Evolutionary conservation across 73 alveolate genomes (phyloP).

Genomic region (Blepharisma stoltei): DNA sequence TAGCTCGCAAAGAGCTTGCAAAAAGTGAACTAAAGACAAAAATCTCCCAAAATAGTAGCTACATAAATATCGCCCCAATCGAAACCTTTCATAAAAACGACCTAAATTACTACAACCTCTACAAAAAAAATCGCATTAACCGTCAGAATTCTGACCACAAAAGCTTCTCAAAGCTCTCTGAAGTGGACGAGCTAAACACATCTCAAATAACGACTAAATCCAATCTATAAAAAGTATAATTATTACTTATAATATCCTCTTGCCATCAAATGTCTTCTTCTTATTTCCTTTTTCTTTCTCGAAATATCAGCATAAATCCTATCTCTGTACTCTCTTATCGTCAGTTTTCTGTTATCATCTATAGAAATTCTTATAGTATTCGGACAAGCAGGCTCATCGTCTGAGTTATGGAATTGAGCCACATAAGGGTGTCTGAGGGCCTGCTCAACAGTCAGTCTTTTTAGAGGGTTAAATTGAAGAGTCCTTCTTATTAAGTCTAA

Average conservation of each 20-base stretch:
- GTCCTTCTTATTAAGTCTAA: slow-evolving; percentile 56
- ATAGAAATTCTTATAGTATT: slow-evolving; percentile 69
- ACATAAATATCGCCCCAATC: too few relatives aligned
- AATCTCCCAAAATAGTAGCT: too few relatives aligned
- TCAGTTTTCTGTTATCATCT: slow-evolving; percentile 67
- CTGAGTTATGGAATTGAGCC: slow-evolving; percentile 77
- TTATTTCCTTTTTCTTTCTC: slow-evolving; percentile 69
- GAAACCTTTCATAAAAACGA: too few relatives aligned
- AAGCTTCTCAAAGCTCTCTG: too few relatives aligned
- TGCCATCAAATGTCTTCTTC: slow-evolving; percentile 38
- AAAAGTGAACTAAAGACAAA: too few relatives aligned
- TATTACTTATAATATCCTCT: not conserved
- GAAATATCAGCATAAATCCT: slow-evolving; percentile 62
- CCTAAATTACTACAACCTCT: too few relatives aligned
- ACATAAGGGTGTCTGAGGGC: slow-evolving; percentile 83
- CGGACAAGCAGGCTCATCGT: slow-evolving; percentile 83
- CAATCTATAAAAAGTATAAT: too few relatives aligned
- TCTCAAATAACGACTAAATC: too few relatives aligned
- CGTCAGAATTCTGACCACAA: too few relatives aligned
- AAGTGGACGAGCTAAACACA: too few relatives aligned
- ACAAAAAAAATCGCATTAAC: too few relatives aligned
- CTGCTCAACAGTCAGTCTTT: slow-evolving; percentile 78
- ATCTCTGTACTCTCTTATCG: slow-evolving; percentile 61
- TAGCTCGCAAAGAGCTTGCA: too few relatives aligned
- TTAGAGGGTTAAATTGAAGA: slow-evolving; percentile 66